Evolutionary conservation across 768 basidiomycete genomes (phyloP), one percentile per base, ranked within the genome.

Genomic region (Boletus pseudo-olivaceus): DNA sequence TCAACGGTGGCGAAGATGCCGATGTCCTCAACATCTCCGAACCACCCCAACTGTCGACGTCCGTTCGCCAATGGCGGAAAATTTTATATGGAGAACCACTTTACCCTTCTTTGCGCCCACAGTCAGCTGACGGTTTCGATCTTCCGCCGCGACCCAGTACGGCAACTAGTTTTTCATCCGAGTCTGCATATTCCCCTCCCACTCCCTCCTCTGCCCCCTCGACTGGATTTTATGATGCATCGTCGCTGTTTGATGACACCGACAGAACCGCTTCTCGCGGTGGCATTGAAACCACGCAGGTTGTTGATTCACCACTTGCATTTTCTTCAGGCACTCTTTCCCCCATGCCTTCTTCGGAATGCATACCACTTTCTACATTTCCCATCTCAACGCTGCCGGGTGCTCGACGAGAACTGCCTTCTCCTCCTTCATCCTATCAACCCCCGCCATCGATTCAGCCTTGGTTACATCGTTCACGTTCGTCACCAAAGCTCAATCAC

Each of bases 151-250:
- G 62, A 39, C 70, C 58, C 1, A 65, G 50, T 20, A 69, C 57
- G 46, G 66, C 65, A 37, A 67, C 62, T 17, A 83, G 78, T 50
- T 79, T 80, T 38, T 76, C 78, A 11, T 72, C 78, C 23, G 82
- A 82, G 48, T 82, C 81, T 0, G 67, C 74, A 3, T 73, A 69
- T 58, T 79, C 72, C 54, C 76, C 77, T 5, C 59, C 62, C n/a
- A 72, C 74, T 0, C 71, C 69, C 1, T 63, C 74, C 2, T 73
- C 70, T 5, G 74, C 78, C 1, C 81, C 81, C 12, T 76, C 80
- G 0, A 60, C 66, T 0, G 62, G 60, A 19, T 71, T 56, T 38
- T 70, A 54, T 44, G 66, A 61, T 20, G 19, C 34, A 3, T 48
- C 59, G 0, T 59, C 59, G 1, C 55, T 60, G 7, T 66, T 70